Base-by-base conservation (phyloP, 768 basidiomycete species). In the Hygrophorus russula region DNA sequence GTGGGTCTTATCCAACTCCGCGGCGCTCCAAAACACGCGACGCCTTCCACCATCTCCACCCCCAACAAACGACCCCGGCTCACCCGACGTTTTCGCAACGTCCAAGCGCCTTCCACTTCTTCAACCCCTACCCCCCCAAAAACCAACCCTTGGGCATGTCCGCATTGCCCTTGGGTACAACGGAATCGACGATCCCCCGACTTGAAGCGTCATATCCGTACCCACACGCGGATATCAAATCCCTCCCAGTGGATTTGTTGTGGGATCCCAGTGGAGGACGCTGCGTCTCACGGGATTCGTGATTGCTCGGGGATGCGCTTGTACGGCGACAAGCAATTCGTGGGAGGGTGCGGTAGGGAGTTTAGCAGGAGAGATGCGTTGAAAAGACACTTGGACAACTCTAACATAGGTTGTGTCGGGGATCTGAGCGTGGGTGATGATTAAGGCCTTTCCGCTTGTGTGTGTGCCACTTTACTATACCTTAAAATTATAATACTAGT, bases 201-300 rank as follows among this genome's bases (percentile, higher is more conserved):
- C 51, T 72, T 74, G 54, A 70, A 69, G 54, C 70, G 79, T 17
- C 79, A 81, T 53, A 53, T 80, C 34, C 63, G 58, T 35, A 76
- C 76, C 2, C 78, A 79, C 51, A 64, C 68, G 45, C 73, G 73
- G 15, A 61, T 72, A 36, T 58, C 58, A 18, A 59, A 65, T 15
- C 60, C 67, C 34, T 63, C 69, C 15, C 50, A 57, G n/a, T 64
- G 59, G 57, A 57, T 57, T 48, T 73, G 70, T 57, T 61, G 59
- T 39, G 69, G 70, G 2, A 62, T 69, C n/a, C 58, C 49, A 2
- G 15, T 57, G 27, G 51, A 57, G 27, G 55, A 55, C 3, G 46
- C 41, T 6, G 36, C 44, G 18, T 42, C 48, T 8, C 54, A 54
- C 28, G 41, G 24, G 24, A 7, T 48, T 46, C 9, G 8, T n/a